Conservation (phyloP, 2,329 filamentous ascomycete species). For the Rutstroemia sp. region DNA sequence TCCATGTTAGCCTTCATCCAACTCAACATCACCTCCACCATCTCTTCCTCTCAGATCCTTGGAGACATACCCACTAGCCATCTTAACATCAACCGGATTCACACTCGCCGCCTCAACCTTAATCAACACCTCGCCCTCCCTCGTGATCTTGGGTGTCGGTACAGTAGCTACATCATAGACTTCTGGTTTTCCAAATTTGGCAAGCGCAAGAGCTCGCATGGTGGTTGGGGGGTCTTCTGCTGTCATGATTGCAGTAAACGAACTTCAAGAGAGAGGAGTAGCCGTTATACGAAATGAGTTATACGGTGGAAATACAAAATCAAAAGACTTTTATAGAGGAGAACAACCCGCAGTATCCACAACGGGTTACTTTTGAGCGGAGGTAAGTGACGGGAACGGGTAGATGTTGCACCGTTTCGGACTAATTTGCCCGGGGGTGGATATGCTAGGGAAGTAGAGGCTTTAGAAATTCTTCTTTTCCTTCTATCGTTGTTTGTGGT, state of each 20-base stretch:
- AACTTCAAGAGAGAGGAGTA: background rate
- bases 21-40: background rate
- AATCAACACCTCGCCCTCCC: conserved; percentile 39
- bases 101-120: conserved; percentile 37
- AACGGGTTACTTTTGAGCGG: too few species aligned
- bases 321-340: too few species aligned
- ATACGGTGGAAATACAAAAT: background rate
- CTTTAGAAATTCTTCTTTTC: too few species aligned
- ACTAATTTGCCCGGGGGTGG: too few species aligned
- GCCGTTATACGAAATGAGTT: background rate
- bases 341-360: too few species aligned
- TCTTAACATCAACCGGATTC: conserved; percentile 38
- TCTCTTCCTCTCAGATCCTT: background rate
- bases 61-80: conserved; percentile 28
- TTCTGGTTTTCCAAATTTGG: conserved; percentile 19
- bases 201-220: conserved; percentile 24
- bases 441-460: too few species aligned
- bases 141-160: conserved; percentile 38
- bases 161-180: conserved; percentile 33
- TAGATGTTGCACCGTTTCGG: too few species aligned
- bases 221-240: conserved; percentile 12
- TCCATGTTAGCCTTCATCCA: background rate
- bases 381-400: too few species aligned
- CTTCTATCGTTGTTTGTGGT: too few species aligned
- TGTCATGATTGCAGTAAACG: conserved; percentile 12